Base-by-base conservation (phyloP, 768 basidiomycete species). In the Pleurotus giganteus region DNA sequence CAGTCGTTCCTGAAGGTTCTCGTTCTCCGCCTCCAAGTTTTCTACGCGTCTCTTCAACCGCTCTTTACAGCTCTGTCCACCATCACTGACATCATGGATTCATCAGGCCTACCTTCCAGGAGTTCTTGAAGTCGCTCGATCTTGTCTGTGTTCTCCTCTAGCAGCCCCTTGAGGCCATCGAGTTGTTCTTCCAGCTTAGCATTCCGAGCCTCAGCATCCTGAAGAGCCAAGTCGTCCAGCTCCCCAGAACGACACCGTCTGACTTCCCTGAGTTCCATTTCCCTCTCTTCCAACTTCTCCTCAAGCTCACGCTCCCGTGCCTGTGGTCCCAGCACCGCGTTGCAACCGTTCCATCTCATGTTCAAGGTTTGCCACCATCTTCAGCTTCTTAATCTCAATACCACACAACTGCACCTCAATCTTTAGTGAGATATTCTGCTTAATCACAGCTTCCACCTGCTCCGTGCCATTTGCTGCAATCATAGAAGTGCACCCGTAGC, bases 401-500 rank as follows among this genome's bases (percentile, higher is more conserved):
- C 90, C 87, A 1, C 91, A 84, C 64, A 91, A 86, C 61, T 93
- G 89, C 1, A 94, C 90, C 67, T 94, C 91, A 61, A 94, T 88
- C 71, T 96, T 96, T 65, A 96, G 85, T 59, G 86, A 88, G 64
- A 94, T 91, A 63, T 96, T 96, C 70, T 96, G 92, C 62, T 94
- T 92, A 55, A 93, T 81, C 3, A 89, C 90, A 4, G 89, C 88
- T 63, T 97, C 90, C 67, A 95, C 89, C 64, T 97, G 89, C 67
- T 96, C 94, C 0, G 93, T 0, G 91, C 89, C 45, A 94, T 84
- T 62, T 91, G 85, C 2, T 89, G 88, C 13, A 99, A 81, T 42
- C 91, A 41, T 97, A 82, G 67, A 97, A 96, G 66, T 97, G 94
- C 2, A 98, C 91, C 56, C 94, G 91, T 49, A 98, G 82, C 69